phyloP scores from a whole-genome alignment of 352 stramenopile species.

The Globisporangium viniferum region DNA sequence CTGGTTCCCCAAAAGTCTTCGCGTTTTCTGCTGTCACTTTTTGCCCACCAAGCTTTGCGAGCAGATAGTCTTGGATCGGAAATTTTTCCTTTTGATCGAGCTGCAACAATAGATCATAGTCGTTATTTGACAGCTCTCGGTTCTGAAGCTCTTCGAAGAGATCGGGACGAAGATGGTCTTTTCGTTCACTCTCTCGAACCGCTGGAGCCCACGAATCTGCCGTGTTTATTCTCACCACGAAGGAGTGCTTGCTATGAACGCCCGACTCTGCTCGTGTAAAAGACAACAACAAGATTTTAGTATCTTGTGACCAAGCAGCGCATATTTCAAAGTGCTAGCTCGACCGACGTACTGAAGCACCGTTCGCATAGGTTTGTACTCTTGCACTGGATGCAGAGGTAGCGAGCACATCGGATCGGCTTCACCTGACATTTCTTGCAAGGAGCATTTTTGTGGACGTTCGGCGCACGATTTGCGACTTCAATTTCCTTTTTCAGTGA shows the following conservation, averaged over 20 bases:
- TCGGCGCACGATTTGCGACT: slow-evolving; percentile 61
- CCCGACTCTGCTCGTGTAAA: slow-evolving; percentile 40
- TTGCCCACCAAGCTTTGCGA: slow-evolving; percentile 46
- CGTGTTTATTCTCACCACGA: slow-evolving; percentile 70
- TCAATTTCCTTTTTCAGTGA: slow-evolving; percentile 73
- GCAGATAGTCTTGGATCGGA: slow-evolving; percentile 71
- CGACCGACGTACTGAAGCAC: slow-evolving; percentile 62
- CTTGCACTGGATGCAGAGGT: slow-evolving; percentile 80
- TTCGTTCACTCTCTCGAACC: slow-evolving; percentile 30
- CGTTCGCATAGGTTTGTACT: slow-evolving; percentile 67
- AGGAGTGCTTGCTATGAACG: slow-evolving; percentile 57
- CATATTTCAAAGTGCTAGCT: not conserved
- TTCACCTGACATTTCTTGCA: slow-evolving; percentile 79
- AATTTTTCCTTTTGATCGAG: slow-evolving; percentile 55
- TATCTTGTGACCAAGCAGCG: not conserved
- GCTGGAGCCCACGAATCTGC: slow-evolving; percentile 59
- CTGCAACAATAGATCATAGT: slow-evolving; percentile 78
- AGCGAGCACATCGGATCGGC: slow-evolving; percentile 73
- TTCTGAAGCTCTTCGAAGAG: slow-evolving; percentile 61
- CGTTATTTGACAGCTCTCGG: slow-evolving; percentile 78
- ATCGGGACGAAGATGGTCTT: slow-evolving; percentile 9
- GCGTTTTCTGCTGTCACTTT: slow-evolving; percentile 40
- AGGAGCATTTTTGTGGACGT: slow-evolving; percentile 62
- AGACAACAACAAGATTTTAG: not conserved
- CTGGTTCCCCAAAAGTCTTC: slow-evolving; percentile 44